Evolutionary conservation across 805 yeast genomes (phyloP), one percentile per base, ranked within the genome.

Genomic region (Maudiozyma turicensis): DNA sequence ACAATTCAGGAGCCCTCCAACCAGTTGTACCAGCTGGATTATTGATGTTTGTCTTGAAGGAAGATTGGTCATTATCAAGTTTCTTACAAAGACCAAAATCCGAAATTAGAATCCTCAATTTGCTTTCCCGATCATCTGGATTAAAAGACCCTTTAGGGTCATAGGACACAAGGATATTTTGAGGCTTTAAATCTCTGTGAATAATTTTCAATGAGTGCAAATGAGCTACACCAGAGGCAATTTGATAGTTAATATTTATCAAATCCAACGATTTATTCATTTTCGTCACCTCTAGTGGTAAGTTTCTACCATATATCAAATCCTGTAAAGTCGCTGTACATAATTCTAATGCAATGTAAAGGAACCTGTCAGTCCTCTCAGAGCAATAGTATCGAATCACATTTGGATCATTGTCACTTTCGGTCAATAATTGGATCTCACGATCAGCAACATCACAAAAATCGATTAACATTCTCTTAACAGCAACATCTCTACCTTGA

Each of bases 21-120:
- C 99, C 99, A 3, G 93, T 79, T 0, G 99, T 93, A 1, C 99
- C 99, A 0, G 97, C 95, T 15, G 95, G 95, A 58, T 88, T 82
- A 0, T 93, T 83, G 13, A 54, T 50, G 0, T 96, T 91, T 0
- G 96, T 95, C 53, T 91, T 76, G 65, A 91, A 91, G 1, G 96
- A 86, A 1, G 95, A 85, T 65, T 93, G 96, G 57, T 89, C 98
- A 13, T 82, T 79, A 53, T 93, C 99, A 46, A 93, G 70, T 60
- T 85, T 86, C 62, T 91, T 90, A 64, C 99, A 93, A 8, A 93
- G 75, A 0, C 99, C 99, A 70, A 93, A 93, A 66, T 93, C 99
- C 0, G 97, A 89, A 30, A 93, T 90, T 44, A 93, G 68, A 52
- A 90, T 74, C 46, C 98, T 69, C 8, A 82, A 73, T 11, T 80